Evolutionary conservation across 768 basidiomycete genomes (phyloP), one percentile per base, ranked within the genome.

Genomic region (Termitomyces sp.): DNA sequence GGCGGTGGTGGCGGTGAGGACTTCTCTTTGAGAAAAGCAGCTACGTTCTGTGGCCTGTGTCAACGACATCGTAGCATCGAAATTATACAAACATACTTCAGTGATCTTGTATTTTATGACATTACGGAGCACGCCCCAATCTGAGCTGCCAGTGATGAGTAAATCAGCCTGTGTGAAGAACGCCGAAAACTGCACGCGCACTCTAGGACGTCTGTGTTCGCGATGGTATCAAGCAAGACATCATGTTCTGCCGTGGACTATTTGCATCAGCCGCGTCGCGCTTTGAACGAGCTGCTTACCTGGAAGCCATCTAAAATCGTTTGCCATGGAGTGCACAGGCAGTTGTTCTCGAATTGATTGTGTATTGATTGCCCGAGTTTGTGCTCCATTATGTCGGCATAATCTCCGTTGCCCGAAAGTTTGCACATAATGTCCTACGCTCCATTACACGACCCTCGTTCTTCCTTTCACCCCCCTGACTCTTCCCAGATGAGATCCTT

Each of bases 21-120:
- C 32, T 73, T 73, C 36, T 79, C 77, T 47, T 74, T 68, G 57
- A 85, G 73, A 73, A 83, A 86, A 11, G 78, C 63, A 29, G 73
- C 72, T 45, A 82, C 78, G 63, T 86, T 88, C 84, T 87, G 67
- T 36, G 51, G 12, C 11, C 29, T 37, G 60, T 59, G 53, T 45
- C 46, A 45, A 45, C 45, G 51, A 37, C 34, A 57, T 63, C 60
- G 38, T 38, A 62, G 61, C 56, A 70, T 56, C 48, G 56, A 59
- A 37, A 57, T 50, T 34, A n/a, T 54, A 64, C 47, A 57, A 47
- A 57, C 66, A 57, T 66, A 92, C 92, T 78, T 91, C 76, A 67
- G 81, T 74, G 11, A 93, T 77, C 72, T 86, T 91, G 70, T 81
- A 71, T 71, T 92, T 92, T 71, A 94, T 84, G 58, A 85, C 83